Percentiles rank a stretch among this genome's conserved stretches.
Conservation (phyloP, 2,329 filamentous ascomycete genomes). For the Gyromitra esculenta region DNA sequence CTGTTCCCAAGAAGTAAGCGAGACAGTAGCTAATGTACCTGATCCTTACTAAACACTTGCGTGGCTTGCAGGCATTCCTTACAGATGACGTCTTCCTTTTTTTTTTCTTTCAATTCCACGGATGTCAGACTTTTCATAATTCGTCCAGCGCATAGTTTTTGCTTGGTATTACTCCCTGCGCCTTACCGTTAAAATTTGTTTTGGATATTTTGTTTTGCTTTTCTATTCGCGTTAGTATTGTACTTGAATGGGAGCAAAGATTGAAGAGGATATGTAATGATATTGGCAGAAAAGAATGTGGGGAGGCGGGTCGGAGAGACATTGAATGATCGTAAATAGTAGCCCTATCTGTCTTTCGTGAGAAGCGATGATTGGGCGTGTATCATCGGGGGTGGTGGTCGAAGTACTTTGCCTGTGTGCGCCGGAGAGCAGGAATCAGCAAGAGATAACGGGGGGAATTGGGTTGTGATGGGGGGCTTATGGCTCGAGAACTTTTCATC, state of each 20-base stretch:
- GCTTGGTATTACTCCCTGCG: constrained; percentile 32
- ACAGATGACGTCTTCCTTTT: constrained; percentile 48
- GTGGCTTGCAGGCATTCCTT: constrained; percentile 46
- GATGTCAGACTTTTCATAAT: constrained; percentile 33
- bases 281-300: constrained; percentile 19
- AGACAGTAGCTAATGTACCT: constrained; percentile 13
- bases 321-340: constrained; percentile 33
- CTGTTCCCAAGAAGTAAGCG: constrained; percentile 22
- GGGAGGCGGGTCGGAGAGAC: constrained; percentile 47
- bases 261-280: constrained; percentile 12
- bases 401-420: neutral
- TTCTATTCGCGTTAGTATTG: constrained; percentile 17
- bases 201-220: constrained; percentile 55
- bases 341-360: constrained; percentile 24
- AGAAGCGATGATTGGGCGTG: constrained; percentile 30
- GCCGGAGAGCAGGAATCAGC: neutral
- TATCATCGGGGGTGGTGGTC: constrained; percentile 34
- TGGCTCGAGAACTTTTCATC: constrained; percentile 23
- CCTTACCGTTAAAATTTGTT: constrained; percentile 23
- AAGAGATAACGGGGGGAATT: constrained; percentile 44
- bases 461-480: constrained; percentile 16
- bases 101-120: constrained; percentile 36
- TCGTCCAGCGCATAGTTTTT: constrained; percentile 48
- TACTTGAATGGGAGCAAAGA: neutral
- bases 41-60: constrained; percentile 31